Conservation (phyloP, 208 protist genomes). For the Herpetomonas samuelpessoai region DNA sequence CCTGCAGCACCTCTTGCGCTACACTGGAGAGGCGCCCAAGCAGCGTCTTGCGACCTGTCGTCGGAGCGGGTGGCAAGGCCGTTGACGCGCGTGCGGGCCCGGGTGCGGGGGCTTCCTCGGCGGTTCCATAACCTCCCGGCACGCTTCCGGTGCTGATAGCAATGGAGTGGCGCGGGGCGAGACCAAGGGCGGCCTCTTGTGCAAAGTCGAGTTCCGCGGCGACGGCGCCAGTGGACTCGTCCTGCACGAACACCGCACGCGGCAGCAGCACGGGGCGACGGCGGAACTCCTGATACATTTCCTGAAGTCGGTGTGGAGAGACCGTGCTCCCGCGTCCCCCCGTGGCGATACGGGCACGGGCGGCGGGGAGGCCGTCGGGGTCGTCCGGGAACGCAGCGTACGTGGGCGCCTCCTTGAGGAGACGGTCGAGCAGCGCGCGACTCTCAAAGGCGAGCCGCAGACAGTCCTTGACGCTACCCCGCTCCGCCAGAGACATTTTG, state of each 20-base stretch:
- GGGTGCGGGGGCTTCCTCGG: background rate
- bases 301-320: conserved; percentile 30
- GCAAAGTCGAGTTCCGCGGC: conserved; percentile 20
- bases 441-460: conserved; percentile 82
- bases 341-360: background rate
- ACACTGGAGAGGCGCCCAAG: background rate
- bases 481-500: conserved; percentile 70
- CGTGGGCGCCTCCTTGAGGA: conserved; percentile 81
- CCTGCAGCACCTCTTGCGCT: too few relatives aligned
- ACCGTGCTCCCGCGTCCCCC: conserved; percentile 8
- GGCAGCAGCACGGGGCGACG: conserved; percentile 66
- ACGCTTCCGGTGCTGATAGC: background rate
- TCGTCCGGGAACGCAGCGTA: conserved; percentile 33
- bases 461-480: conserved; percentile 68
- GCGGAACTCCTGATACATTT: conserved; percentile 72
- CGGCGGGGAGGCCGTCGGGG: background rate
- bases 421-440: conserved; percentile 66
- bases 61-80: background rate
- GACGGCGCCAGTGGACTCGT: conserved; percentile 50
- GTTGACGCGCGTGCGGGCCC: background rate
- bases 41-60: background rate
- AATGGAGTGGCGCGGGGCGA: background rate
- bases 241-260: conserved; percentile 43
- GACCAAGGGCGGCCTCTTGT: conserved; percentile 6
- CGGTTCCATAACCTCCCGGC: background rate